Evolutionary conservation across 805 yeast species (phyloP).

Genomic region (Spathaspora arborariae): DNA sequence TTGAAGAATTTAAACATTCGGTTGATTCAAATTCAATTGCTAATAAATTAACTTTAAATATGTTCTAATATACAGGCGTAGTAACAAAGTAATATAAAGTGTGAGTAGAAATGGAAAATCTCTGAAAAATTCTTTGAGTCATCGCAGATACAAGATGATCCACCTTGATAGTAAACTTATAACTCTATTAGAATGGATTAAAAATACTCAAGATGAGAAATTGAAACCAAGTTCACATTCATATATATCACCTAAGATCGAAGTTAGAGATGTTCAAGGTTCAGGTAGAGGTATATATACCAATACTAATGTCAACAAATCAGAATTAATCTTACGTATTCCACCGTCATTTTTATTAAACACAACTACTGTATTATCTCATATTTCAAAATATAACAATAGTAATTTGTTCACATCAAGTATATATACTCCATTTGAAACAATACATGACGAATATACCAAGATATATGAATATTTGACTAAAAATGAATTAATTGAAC

Average conservation of each 20-base stretch:
- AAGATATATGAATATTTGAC: slow-evolving; percentile 27
- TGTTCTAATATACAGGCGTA: slow-evolving; percentile 22
- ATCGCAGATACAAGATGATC: neutral
- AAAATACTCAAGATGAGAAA: slow-evolving; percentile 19
- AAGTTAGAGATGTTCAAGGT: slow-evolving; percentile 34
- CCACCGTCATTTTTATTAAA: slow-evolving; percentile 60
- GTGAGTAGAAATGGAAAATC: neutral
- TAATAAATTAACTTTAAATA: slow-evolving; percentile 52
- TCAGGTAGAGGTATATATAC: slow-evolving; percentile 66
- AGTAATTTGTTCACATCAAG: slow-evolving; percentile 15
- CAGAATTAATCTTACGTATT: slow-evolving; percentile 50
- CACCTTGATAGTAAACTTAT: neutral
- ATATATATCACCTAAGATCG: slow-evolving; percentile 37
- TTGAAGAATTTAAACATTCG: slow-evolving; percentile 79
- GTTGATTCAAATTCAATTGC: slow-evolving; percentile 58
- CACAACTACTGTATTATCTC: slow-evolving; percentile 44
- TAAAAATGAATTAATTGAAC: slow-evolving; percentile 29
- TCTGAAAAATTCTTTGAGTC: neutral
- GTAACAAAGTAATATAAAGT: neutral
- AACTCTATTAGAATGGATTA: slow-evolving; percentile 26
- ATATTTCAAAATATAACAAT: slow-evolving; percentile 41
- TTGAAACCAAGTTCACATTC: slow-evolving; percentile 18
- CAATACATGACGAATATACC: slow-evolving; percentile 20
- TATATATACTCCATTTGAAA: slow-evolving; percentile 20
- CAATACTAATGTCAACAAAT: slow-evolving; percentile 25